These are phyloP conservation scores for Suhomyces sp. DNA, from an alignment of 805 yeast species.

Conservation along the genomic window DNA sequence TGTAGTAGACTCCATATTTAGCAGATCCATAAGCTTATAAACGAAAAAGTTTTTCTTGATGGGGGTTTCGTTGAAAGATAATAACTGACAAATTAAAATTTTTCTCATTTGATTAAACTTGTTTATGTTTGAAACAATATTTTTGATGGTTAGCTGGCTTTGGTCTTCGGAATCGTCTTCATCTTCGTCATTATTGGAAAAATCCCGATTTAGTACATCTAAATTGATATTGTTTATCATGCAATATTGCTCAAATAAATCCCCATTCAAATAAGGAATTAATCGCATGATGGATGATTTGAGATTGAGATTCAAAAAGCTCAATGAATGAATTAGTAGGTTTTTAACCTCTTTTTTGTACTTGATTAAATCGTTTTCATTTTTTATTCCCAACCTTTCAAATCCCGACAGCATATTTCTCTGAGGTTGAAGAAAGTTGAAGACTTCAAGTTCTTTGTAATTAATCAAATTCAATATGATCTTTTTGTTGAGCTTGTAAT, in stretches of 20 bases:
- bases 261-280: slow-evolving; percentile 35
- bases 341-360: slow-evolving; percentile 10
- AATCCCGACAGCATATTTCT: background rate
- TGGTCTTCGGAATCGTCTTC: background rate
- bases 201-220: slow-evolving; percentile 11
- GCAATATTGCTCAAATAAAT: slow-evolving; percentile 38
- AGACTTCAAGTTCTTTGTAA: slow-evolving; percentile 31
- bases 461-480: slow-evolving; percentile 30
- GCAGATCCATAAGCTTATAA: slow-evolving; percentile 23
- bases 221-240: slow-evolving; percentile 34
- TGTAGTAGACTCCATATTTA: slow-evolving; percentile 6
- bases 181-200: slow-evolving; percentile 8
- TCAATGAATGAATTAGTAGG: slow-evolving; percentile 24
- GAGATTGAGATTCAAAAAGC: slow-evolving; percentile 27
- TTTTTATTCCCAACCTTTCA: background rate
- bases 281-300: slow-evolving; percentile 26
- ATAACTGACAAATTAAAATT: slow-evolving; percentile 36
- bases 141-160: slow-evolving; percentile 1
- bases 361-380: background rate
- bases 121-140: slow-evolving; percentile 12
- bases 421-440: slow-evolving; percentile 11
- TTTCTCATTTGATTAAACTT: slow-evolving; percentile 37
- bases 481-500: slow-evolving; percentile 36
- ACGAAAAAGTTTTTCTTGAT: slow-evolving; percentile 28
- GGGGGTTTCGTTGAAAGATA: slow-evolving; percentile 32